A percentile compares a stretch with the other conserved stretches of the same genome.
Conservation (phyloP, 257 asterid genomes). For the Ehretia macrophylla region DNA sequence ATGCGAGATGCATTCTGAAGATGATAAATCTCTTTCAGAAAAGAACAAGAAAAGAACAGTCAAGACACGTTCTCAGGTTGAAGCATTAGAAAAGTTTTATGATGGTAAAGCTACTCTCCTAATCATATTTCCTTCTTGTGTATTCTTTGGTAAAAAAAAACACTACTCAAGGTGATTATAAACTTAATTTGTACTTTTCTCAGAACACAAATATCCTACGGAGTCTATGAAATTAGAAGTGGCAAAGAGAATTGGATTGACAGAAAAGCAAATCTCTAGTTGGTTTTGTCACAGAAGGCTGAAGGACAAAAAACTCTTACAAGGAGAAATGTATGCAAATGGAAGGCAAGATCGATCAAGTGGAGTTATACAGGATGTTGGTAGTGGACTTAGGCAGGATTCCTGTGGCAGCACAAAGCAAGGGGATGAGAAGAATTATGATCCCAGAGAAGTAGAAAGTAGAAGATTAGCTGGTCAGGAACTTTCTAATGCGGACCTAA, state of each 20-base stretch:
- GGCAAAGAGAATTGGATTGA: conserved; percentile 70
- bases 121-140: conserved; percentile 1
- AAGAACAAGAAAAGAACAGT: conserved; percentile 60
- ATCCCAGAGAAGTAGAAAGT: conserved; percentile 75
- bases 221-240: conserved; percentile 68
- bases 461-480: conserved; percentile 47
- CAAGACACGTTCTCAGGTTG: conserved; percentile 64
- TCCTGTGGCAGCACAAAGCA: conserved; percentile 95
- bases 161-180: conserved; percentile 6
- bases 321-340: conserved; percentile 38
- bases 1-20: conserved; percentile 55
- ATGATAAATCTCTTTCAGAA: conserved; percentile 53
- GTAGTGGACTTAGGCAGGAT: conserved; percentile 86
- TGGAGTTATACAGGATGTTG: conserved; percentile 72
- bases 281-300: conserved; percentile 98
- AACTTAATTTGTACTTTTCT: conserved; percentile 9
- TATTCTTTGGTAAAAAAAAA: conserved; percentile 1
- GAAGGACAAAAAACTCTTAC: conserved; percentile 65
- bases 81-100: conserved; percentile 66
- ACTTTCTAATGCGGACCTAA: conserved; percentile 48
- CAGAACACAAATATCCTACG: conserved; percentile 85
- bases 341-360: conserved; percentile 74
- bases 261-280: conserved; percentile 93
- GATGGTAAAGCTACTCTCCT: conserved; percentile 35
- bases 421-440: conserved; percentile 49